Base-by-base conservation (phyloP, 179 eudicot species). In the Silene noctiflora region DNA sequence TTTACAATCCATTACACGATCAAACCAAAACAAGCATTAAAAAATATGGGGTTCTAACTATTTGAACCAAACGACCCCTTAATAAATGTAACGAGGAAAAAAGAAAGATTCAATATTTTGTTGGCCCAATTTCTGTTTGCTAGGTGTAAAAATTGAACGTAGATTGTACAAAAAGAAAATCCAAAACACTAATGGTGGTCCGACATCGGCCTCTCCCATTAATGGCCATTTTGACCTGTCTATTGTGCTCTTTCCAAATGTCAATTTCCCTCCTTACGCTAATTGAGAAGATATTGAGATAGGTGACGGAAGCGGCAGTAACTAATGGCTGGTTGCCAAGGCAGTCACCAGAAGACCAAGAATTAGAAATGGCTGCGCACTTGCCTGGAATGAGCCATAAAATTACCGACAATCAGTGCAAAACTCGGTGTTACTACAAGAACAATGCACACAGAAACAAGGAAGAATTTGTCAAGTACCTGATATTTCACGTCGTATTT, bases 401-500 rank as follows among this genome's bases (percentile, higher is more conserved):
- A 63, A 17, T 42, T 9, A 17, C 22, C 12, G 6, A 6, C 22
- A 17, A 17, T 42, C 20, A 17, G 25, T 25, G 67, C 39, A n/a
- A 58, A 33, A 56, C 31, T 56, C 7, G 25, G 60, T 6, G 39
- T 21, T 24, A 7, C 7, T 27, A 25, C 17, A 6, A 74, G 2
- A 73, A 66, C 8, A 66, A 53, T 10, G 13, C 10, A 29, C 14
- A 7, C 14, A 44, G 58, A 21, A 46, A 19, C 4, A 71, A 10
- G 48, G 46, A n/a, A 31, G 22, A 35, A 53, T 53, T 3, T 64
- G 6, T 9, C 9, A 76, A 7, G 69, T 86, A 94, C 97, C 97
- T 94, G 97, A 81, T 94, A 94, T 74, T 94, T 94, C 77, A 94
- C 97, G 73, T 94, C 98, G 48, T 94, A 88, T 83, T 94, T 94